phyloP scores from a whole-genome alignment of 2,329 filamentous ascomycete species.

The Clonostachys byssicola region DNA sequence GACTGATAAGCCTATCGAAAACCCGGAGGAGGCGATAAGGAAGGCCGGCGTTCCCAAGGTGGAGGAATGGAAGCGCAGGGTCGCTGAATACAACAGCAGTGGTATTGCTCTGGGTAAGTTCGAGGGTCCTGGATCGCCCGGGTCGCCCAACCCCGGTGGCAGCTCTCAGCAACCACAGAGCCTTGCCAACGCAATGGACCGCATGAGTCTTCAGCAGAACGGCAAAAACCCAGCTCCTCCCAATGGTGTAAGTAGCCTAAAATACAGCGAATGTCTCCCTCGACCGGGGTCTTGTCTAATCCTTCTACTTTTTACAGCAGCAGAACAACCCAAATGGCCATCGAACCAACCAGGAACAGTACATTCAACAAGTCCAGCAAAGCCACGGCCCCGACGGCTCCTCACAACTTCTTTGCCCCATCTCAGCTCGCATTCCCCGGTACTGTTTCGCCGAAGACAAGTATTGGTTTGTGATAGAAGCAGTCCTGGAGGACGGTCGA shows the following conservation, averaged over 20 bases:
- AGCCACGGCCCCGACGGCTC: conserved; percentile 29
- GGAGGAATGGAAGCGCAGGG: conserved; percentile 99
- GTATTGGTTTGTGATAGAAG: conserved; percentile 98
- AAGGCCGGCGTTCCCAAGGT: conserved; percentile 89
- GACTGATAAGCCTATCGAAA: conserved; percentile 74
- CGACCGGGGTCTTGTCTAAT: neutral
- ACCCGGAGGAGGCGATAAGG: conserved; percentile 80
- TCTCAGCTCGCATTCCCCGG: conserved; percentile 80
- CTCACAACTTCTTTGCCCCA: conserved; percentile 65
- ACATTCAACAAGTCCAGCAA: conserved; percentile 27
- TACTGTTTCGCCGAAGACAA: conserved; percentile 97
- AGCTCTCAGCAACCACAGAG: conserved; percentile 17
- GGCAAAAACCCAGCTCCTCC: conserved; percentile 9
- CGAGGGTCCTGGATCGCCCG: conserved; percentile 45
- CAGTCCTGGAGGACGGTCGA: conserved; percentile 81
- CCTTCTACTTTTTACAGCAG: neutral
- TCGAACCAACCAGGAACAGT: conserved; percentile 5
- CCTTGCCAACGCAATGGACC: conserved; percentile 68
- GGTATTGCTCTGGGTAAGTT: conserved; percentile 96
- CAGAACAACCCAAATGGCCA: neutral
- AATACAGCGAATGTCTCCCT: neutral
- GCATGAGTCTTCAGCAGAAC: conserved; percentile 68
- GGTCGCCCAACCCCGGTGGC: conserved; percentile 6
- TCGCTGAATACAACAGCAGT: conserved; percentile 97
- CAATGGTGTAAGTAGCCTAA: too few relatives aligned